Evolutionary conservation across 345 rosid genomes (phyloP).

Genomic region (Dovyalis caffra): DNA sequence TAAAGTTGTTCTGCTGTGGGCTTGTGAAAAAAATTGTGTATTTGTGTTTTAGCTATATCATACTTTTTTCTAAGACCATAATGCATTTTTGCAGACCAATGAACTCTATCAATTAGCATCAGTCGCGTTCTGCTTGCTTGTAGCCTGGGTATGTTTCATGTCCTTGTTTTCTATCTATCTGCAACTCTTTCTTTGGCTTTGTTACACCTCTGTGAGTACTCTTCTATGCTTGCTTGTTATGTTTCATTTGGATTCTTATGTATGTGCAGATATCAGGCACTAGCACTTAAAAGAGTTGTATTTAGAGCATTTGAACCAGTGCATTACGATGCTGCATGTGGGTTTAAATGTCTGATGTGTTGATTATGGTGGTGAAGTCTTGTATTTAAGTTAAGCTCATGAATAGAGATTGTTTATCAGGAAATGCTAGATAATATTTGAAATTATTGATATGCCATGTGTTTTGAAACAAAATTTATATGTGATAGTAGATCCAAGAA

Average conservation of each 20-base stretch:
- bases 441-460: neutral
- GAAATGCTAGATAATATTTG: neutral
- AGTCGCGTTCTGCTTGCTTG: slow-evolving; percentile 95
- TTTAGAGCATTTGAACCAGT: neutral
- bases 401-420: neutral
- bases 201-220: neutral
- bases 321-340: neutral
- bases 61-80: slow-evolving; percentile 10
- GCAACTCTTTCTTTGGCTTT: slow-evolving; percentile 7
- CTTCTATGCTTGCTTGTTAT: neutral
- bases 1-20: neutral
- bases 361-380: neutral
- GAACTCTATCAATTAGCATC: slow-evolving; percentile 97
- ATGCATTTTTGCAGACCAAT: slow-evolving; percentile 66
- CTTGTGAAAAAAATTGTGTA: neutral
- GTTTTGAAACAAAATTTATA: neutral
- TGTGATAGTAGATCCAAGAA: neutral
- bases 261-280: neutral
- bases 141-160: slow-evolving; percentile 84
- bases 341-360: neutral
- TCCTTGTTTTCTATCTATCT: slow-evolving; percentile 16
- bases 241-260: neutral
- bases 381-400: neutral
- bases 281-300: neutral
- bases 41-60: neutral